Evolutionary conservation across 495 filamentous ascomycete genomes (phyloP).

Genomic region (Tetracladium marchalianum): DNA sequence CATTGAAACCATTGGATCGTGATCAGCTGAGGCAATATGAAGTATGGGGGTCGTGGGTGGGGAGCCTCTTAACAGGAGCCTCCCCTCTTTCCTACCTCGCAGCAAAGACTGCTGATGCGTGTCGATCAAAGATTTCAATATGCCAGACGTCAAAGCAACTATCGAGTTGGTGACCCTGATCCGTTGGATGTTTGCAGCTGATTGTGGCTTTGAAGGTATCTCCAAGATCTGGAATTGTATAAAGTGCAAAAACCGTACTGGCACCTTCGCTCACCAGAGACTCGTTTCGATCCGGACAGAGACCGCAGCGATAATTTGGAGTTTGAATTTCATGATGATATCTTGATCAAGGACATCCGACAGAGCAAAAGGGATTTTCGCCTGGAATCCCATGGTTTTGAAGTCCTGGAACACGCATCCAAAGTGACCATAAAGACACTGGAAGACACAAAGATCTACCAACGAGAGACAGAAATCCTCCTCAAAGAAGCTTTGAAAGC

Average conservation of each 20-base stretch:
- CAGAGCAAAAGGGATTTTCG: neutral
- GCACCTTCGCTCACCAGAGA: conserved; percentile 6
- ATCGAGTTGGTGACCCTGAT: no score
- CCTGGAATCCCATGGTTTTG: conserved; percentile 5
- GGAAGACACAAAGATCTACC: neutral
- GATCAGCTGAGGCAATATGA: no score
- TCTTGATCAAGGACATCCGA: conserved; percentile 8
- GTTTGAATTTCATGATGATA: conserved; percentile 4
- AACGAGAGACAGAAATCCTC: conserved; percentile 3
- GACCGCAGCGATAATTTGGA: conserved; percentile 9
- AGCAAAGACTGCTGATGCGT: no score
- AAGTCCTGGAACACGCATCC: conserved; percentile 4
- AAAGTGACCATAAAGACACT: neutral
- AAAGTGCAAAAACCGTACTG: conserved; percentile 13
- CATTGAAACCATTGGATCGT: no score
- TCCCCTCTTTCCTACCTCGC: no score
- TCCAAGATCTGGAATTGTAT: conserved; percentile 13
- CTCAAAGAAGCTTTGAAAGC: conserved; percentile 4
- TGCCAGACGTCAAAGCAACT: no score
- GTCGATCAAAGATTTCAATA: no score
- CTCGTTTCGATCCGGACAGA: conserved; percentile 10
- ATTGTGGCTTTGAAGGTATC: no score
- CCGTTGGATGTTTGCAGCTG: no score
- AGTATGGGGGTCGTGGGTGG: no score
- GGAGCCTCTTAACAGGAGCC: no score